Evolutionary conservation across 371 early-diverging fungal genomes (phyloP).

Genomic region (Thermomucor indicae-seudaticae): DNA sequence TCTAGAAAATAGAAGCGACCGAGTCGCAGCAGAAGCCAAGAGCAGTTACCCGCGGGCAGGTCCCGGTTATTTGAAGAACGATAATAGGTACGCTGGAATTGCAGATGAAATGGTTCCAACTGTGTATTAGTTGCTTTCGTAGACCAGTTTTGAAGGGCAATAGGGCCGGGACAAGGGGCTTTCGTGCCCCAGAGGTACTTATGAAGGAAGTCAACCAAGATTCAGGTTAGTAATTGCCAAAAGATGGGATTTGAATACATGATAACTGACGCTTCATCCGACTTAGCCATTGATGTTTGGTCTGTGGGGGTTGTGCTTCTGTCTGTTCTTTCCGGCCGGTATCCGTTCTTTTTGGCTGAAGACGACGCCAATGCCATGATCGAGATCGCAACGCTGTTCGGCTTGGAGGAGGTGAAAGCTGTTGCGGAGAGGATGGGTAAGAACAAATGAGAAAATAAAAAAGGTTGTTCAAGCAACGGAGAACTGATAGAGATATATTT

Average conservation of each 20-base stretch:
- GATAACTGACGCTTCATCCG: too few species aligned
- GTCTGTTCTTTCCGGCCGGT: conserved; percentile 76
- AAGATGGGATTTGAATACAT: too few species aligned
- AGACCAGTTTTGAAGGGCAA: conserved; percentile 78
- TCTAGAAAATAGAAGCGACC: not conserved
- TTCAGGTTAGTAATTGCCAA: conserved; percentile 61
- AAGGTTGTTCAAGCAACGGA: not conserved
- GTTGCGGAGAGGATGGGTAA: conserved; percentile 37
- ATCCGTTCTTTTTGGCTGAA: conserved; percentile 91
- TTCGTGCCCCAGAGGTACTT: conserved; percentile 97
- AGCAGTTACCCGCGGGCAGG: too few species aligned
- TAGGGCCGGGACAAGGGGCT: conserved; percentile 98
- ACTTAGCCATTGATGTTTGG: conserved; percentile 88
- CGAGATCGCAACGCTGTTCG: conserved; percentile 91
- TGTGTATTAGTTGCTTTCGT: not conserved
- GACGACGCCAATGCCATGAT: conserved; percentile 91
- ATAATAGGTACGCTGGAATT: conserved; percentile 38
- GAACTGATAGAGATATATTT: not conserved
- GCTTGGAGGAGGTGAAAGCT: conserved; percentile 74
- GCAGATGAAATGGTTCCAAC: not conserved
- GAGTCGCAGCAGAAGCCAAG: too few species aligned
- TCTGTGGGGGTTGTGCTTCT: conserved; percentile 93
- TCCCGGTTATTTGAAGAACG: conserved; percentile 25
- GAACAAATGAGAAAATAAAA: not conserved
- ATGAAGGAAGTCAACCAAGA: conserved; percentile 82